Evolutionary conservation across 768 basidiomycete genomes (phyloP).

Genomic region (Mycena metata): DNA sequence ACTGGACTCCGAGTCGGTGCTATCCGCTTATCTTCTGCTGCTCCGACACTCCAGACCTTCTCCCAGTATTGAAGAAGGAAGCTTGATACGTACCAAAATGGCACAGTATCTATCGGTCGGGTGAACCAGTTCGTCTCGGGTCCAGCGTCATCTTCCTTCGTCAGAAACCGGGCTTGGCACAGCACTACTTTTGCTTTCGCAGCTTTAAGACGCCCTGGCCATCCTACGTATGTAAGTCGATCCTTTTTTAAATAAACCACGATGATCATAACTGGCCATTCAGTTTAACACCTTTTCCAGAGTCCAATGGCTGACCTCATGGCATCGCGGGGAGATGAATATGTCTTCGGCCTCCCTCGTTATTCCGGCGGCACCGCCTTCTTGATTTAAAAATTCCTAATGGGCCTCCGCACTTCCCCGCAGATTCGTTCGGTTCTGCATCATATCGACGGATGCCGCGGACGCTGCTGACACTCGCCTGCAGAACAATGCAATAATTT

Average conservation of each 20-base stretch:
- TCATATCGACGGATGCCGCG: not conserved
- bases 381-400: slow-evolving; percentile 6
- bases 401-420: slow-evolving; percentile 5
- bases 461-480: not conserved
- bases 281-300: slow-evolving; percentile 29
- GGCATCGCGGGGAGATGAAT: slow-evolving; percentile 14
- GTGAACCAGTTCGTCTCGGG: slow-evolving; percentile 23
- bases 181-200: not conserved
- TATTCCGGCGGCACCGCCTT: slow-evolving; percentile 23
- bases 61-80: slow-evolving; percentile 26
- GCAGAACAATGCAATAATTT: slow-evolving; percentile 21
- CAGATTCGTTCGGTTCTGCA: not conserved
- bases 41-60: slow-evolving; percentile 26
- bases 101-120: not conserved
- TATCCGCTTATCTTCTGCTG: slow-evolving; percentile 19
- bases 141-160: slow-evolving; percentile 21
- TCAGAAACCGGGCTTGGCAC: slow-evolving; percentile 15
- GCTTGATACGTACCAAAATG: slow-evolving; percentile 25
- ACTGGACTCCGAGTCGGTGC: not conserved
- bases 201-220: slow-evolving; percentile 3
- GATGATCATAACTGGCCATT: not conserved
- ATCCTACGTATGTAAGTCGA: slow-evolving; percentile 25
- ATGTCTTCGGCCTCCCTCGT: slow-evolving; percentile 8
- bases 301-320: slow-evolving; percentile 17
- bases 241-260: slow-evolving; percentile 9